These are phyloP conservation scores for Ambispora gerdemannii DNA, from an alignment of 192 early-diverging fungal genomes.

Conservation along the genomic window DNA sequence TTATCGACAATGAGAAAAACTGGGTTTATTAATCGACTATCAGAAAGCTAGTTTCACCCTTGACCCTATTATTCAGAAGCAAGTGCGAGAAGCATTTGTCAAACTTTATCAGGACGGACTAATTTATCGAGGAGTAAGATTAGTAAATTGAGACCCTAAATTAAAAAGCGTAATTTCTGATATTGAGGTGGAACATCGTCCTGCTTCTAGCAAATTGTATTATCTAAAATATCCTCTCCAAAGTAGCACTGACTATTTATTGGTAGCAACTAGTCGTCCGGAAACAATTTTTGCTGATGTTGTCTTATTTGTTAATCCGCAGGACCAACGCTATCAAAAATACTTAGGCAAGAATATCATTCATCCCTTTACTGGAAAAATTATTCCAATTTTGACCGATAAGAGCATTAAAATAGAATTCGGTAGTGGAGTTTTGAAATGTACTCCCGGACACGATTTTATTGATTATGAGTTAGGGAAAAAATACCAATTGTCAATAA, in stretches of 20 bases:
- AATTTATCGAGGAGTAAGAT: constrained; percentile 4
- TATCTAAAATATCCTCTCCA: constrained; percentile 22
- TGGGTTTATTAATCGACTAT: constrained; percentile 9
- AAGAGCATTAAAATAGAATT: constrained; percentile 13
- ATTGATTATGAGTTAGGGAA: constrained; percentile 17
- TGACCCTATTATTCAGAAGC: neutral
- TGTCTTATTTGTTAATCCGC: constrained; percentile 8
- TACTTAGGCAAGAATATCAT: neutral
- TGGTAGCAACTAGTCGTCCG: constrained; percentile 11
- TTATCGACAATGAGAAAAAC: constrained; percentile 7
- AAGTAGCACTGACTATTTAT: neutral
- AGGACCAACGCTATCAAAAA: constrained; percentile 7
- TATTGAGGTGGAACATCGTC: constrained; percentile 16
- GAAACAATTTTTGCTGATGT: constrained; percentile 24
- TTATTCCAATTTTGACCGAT: constrained; percentile 4
- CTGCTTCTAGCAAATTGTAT: constrained; percentile 4
- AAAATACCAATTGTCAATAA: constrained; percentile 1
- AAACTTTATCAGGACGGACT: constrained; percentile 2
- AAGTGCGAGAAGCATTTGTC: constrained; percentile 1
- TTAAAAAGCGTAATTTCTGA: constrained; percentile 24
- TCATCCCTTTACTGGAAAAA: neutral
- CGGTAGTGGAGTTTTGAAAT: constrained; percentile 17
- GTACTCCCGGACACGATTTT: constrained; percentile 21
- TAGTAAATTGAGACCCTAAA: constrained; percentile 18
- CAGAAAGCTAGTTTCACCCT: constrained; percentile 1